Evolutionary conservation across 108 stramenopile genomes (phyloP).

Genomic region (Pinguiococcus pyrenoidosus): DNA sequence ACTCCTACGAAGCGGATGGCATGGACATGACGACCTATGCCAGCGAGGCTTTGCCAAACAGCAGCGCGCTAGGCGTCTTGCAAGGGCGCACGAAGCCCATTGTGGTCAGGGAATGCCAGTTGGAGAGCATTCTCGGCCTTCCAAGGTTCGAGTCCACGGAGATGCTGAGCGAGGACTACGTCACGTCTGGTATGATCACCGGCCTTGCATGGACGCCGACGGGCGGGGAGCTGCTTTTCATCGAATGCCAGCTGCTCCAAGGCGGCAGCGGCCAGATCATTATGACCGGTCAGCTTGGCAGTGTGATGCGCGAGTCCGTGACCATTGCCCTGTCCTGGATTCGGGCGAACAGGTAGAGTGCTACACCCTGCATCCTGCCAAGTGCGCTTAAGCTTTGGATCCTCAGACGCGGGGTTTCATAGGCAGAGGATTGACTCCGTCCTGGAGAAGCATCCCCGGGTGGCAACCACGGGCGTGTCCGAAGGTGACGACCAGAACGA

Average conservation of each 20-base stretch:
- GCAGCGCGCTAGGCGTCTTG: too few relatives aligned
- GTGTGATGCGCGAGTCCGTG: constrained; percentile 24
- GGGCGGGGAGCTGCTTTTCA: constrained; percentile 26
- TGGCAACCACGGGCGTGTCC: too few relatives aligned
- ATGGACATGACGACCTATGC: too few relatives aligned
- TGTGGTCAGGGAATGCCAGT: too few relatives aligned
- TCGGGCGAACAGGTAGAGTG: neutral
- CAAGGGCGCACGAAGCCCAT: too few relatives aligned
- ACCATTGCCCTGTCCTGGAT: constrained; percentile 22
- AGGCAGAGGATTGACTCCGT: neutral
- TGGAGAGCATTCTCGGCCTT: too few relatives aligned
- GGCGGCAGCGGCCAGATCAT: constrained; percentile 7
- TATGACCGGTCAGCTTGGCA: constrained; percentile 16
- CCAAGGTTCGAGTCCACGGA: too few relatives aligned
- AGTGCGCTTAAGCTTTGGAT: neutral
- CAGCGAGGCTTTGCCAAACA: too few relatives aligned
- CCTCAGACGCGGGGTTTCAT: neutral
- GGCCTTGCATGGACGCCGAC: constrained; percentile 22
- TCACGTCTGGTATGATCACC: constrained; percentile 17
- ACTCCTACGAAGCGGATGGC: too few relatives aligned
- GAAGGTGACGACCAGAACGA: too few relatives aligned
- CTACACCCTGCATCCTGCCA: neutral
- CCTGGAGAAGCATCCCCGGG: too few relatives aligned
- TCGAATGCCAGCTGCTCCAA: constrained; percentile 14
- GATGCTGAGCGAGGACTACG: too few relatives aligned